A percentile compares a stretch with the other conserved stretches of the same genome.
These are phyloP conservation scores for Pseudotsuga menziesii DNA, from an alignment of 75 land plant genomes.

Conservation along the genomic window DNA sequence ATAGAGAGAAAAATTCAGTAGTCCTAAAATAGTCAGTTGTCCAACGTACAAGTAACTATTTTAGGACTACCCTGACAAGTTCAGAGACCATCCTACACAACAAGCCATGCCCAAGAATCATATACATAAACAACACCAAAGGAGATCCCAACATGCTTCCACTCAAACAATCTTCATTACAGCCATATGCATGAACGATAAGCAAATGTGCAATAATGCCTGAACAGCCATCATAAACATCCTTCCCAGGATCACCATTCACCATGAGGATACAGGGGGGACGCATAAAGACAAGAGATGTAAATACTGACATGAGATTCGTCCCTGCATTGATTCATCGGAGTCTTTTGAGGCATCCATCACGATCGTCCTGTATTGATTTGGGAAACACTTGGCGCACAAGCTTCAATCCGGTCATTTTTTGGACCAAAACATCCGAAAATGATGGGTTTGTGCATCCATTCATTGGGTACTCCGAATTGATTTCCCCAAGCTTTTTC, in stretches of 20 bases:
- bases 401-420: not conserved
- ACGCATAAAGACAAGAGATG: not conserved
- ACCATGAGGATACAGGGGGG: not conserved
- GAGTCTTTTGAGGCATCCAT: constrained; percentile 2
- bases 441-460: not conserved
- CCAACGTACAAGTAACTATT: constrained; percentile 8
- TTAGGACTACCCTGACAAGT: constrained; percentile 7
- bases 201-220: constrained; percentile 2
- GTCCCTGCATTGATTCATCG: not conserved
- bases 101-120: constrained; percentile 6
- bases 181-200: no score
- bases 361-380: not conserved
- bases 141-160: constrained; percentile 8
- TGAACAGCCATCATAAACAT: not conserved
- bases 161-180: not conserved
- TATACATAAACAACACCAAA: constrained; percentile 1
- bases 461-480: not conserved
- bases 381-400: not conserved
- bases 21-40: not conserved
- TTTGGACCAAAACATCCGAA: not conserved
- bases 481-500: not conserved
- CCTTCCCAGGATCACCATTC: not conserved
- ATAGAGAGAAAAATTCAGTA: not conserved
- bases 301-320: not conserved
- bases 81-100: constrained; percentile 4